Evolutionary conservation across 2,329 filamentous ascomycete species (phyloP).

Genomic region (Gaeumannomyces tritici): DNA sequence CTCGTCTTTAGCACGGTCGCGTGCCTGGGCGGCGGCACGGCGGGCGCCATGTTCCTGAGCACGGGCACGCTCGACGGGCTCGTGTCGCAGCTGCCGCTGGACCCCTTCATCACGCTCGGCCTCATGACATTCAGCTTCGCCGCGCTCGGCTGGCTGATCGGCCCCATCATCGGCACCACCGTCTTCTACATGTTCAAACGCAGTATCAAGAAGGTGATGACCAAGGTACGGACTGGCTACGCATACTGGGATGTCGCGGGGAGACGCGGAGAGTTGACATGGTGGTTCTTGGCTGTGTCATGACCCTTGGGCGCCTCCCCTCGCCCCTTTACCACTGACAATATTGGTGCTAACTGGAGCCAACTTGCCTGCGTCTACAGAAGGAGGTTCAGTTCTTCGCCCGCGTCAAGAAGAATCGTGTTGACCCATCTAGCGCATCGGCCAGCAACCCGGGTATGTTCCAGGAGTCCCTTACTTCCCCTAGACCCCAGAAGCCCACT

Average conservation of each 20-base stretch:
- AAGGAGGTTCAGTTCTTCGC: conserved; percentile 94
- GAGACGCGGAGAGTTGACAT: too few species aligned
- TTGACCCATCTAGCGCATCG: conserved; percentile 82
- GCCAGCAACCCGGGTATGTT: conserved; percentile 68
- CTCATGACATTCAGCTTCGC: conserved; percentile 68
- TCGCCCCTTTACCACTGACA: not conserved
- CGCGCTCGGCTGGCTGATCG: conserved; percentile 79
- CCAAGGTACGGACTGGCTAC: conserved; percentile 37
- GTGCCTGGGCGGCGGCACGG: conserved; percentile 51
- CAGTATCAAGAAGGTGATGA: conserved; percentile 62
- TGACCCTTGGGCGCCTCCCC: not conserved
- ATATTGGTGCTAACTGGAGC: not conserved
- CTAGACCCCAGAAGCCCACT: not conserved
- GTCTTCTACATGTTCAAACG: conserved; percentile 71
- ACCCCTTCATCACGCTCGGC: conserved; percentile 78
- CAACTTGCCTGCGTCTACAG: conserved; percentile 22
- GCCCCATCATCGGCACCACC: conserved; percentile 71
- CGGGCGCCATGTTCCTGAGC: conserved; percentile 57
- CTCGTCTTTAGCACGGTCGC: conserved; percentile 64
- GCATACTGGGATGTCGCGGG: too few species aligned
- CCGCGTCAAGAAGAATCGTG: conserved; percentile 82
- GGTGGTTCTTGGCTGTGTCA: too few species aligned
- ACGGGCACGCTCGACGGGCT: conserved; percentile 63
- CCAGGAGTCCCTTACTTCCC: not conserved
- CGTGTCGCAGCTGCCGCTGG: conserved; percentile 65